Conservation (phyloP, 2,329 filamentous ascomycete species). For the Trichoderma sp. region DNA sequence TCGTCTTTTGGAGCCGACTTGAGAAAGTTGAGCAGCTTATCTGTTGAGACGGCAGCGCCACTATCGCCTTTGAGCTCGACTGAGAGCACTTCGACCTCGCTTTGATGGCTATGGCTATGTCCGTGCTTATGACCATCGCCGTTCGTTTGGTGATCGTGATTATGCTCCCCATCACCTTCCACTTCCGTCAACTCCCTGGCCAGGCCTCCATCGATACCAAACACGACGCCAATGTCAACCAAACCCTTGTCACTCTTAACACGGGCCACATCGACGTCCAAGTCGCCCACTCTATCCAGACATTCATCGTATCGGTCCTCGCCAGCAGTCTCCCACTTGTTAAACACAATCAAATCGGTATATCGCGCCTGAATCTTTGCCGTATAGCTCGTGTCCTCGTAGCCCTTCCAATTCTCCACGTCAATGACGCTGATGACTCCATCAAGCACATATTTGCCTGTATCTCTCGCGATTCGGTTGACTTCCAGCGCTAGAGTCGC, state of each 20-base stretch:
- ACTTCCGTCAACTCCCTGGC: constrained; percentile 53
- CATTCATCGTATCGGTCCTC: constrained; percentile 75
- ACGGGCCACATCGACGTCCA: constrained; percentile 77
- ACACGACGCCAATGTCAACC: constrained; percentile 74
- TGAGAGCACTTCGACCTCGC: constrained; percentile 89
- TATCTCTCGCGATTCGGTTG: constrained; percentile 72
- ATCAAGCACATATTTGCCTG: constrained; percentile 69
- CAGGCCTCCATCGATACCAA: constrained; percentile 83
- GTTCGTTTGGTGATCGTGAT: constrained; percentile 33
- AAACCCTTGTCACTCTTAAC: constrained; percentile 80
- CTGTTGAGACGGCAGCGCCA: constrained; percentile 48
- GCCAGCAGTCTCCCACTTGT: constrained; percentile 81
- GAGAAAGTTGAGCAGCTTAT: constrained; percentile 66
- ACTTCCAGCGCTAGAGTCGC: constrained; percentile 89
- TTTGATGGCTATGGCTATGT: constrained; percentile 57
- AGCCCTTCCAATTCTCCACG: constrained; percentile 92
- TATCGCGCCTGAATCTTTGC: constrained; percentile 84
- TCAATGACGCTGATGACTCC: constrained; percentile 89
- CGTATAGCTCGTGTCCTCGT: constrained; percentile 87
- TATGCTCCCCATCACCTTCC: constrained; percentile 29
- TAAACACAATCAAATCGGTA: constrained; percentile 86
- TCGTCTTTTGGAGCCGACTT: constrained; percentile 82
- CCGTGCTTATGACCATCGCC: constrained; percentile 32
- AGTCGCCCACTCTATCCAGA: constrained; percentile 73
- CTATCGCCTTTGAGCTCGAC: constrained; percentile 58